Evolutionary conservation across 1,139 yeast species (phyloP), one percentile per base, ranked within the genome.

Genomic region (Lodderomyces jiufengensis): DNA sequence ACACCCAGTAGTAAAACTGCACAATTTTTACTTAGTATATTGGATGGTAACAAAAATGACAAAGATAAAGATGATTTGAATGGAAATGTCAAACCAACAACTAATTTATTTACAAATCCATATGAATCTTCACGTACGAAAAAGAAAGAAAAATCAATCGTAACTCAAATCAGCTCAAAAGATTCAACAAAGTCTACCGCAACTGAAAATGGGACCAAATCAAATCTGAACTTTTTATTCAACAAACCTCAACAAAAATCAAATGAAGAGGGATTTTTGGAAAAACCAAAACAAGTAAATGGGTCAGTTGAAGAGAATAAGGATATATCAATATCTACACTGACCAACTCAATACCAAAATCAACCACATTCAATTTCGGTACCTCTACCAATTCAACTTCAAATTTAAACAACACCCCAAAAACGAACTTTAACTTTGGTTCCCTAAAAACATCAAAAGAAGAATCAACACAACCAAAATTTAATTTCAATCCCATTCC

Each of bases 1-100:
- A 52, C 49, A 40, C 66, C 68, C 2, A 51, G 78, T 43, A 83
- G 88, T 50, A 70, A 70, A 36, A 75, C 92, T 1, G 95, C 94
- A 0, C 68, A 76, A 32, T 74, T 84, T 1, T 62, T 84, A 32
- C 63, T 84, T 36, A 75, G 84, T 4, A 70, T 84, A 31, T 60
- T 84, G 33, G 85, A 80, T 44, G 70, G 66, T 9, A 18, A 18
- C 20, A 18, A 18, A 7, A 18, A 18, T 18, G 6, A 18, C 5
- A 50, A 46, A 21, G 39, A 42, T 6, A 34, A 41, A 13, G 31
- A 27, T 5, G 38, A 37, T 5, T 32, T 21, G 2, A 30, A 34
- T 5, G 30, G 24, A 4, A 27, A 30, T 1, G 34, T 27, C 2
- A 37, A 41, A n/a, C n/a, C n/a, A n/a, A n/a, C n/a, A 27, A 23